Evolutionary conservation across 441 rosid species (phyloP).

Genomic region (Lagerstroemia fauriei): DNA sequence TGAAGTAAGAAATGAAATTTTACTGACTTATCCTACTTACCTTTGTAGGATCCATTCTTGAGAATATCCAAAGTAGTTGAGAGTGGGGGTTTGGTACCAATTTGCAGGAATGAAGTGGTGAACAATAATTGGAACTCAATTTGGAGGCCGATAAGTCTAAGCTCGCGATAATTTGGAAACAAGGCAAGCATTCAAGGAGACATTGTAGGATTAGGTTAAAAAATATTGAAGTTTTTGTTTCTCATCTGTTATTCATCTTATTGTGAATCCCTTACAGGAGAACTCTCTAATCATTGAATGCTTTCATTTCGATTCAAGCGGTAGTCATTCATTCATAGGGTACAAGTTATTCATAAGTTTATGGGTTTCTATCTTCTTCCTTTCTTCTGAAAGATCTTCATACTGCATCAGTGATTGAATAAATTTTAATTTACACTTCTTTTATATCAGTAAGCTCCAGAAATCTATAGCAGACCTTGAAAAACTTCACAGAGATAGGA

Average conservation of each 20-base stretch:
- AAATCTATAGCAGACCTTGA: conserved; percentile 66
- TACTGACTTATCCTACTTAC: background rate
- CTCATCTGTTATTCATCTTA: background rate
- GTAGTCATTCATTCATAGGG: conserved; percentile 71
- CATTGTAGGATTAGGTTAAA: conserved; percentile 13
- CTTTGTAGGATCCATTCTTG: conserved; percentile 70
- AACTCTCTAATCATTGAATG: conserved; percentile 74
- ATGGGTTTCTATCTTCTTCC: background rate
- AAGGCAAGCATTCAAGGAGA: conserved; percentile 51
- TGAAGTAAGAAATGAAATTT: background rate
- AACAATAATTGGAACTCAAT: conserved; percentile 64
- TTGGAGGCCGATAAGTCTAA: conserved; percentile 63
- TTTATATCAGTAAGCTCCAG: conserved; percentile 56
- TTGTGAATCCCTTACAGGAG: conserved; percentile 44
- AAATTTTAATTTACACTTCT: background rate
- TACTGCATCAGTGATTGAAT: background rate
- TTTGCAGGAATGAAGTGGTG: conserved; percentile 76
- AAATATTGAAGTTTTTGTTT: background rate
- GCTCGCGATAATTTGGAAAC: conserved; percentile 76
- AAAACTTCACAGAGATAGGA: conserved; percentile 49
- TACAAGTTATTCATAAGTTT: conserved; percentile 31
- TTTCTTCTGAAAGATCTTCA: background rate
- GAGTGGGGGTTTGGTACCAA: conserved; percentile 50
- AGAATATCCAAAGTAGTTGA: conserved; percentile 69
- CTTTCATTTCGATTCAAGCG: conserved; percentile 70